Percentiles rank a stretch among this genome's conserved stretches.
phyloP scores from a whole-genome alignment of 2,329 filamentous ascomycete species.

The Sporothrix brunneoviolacea region DNA sequence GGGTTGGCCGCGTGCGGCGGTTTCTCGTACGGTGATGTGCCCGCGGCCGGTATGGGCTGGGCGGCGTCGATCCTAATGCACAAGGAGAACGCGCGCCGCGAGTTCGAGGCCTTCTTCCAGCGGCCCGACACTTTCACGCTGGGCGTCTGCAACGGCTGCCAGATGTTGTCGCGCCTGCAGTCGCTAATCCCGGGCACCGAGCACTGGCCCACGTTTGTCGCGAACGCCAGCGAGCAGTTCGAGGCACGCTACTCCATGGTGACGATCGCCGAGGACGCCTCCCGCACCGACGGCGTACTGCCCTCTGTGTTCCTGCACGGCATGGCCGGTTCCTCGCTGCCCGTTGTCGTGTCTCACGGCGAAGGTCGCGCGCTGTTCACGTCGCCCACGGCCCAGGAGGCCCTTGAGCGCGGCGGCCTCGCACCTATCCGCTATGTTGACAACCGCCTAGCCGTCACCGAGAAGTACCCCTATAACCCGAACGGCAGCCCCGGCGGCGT shows the following conservation, averaged over 20 bases:
- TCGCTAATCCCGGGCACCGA: constrained; percentile 78
- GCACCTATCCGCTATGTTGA: constrained; percentile 80
- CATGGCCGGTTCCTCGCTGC: constrained; percentile 75
- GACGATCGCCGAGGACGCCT: constrained; percentile 57
- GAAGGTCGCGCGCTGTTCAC: constrained; percentile 76
- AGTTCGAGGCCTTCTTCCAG: constrained; percentile 81
- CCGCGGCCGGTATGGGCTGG: constrained; percentile 96
- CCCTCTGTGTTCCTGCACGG: constrained; percentile 84
- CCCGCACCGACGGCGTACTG: constrained; percentile 21
- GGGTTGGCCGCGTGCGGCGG: constrained; percentile 93
- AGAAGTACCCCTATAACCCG: constrained; percentile 79
- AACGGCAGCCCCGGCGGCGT: constrained; percentile 80
- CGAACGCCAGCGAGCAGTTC: constrained; percentile 82
- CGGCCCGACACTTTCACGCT: constrained; percentile 85
- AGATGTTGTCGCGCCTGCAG: constrained; percentile 82
- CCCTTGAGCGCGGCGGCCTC: constrained; percentile 58
- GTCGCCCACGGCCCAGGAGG: constrained; percentile 43
- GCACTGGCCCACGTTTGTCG: constrained; percentile 79
- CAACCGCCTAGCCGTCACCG: constrained; percentile 68
- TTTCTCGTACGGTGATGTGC: constrained; percentile 74
- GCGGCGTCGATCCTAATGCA: constrained; percentile 88
- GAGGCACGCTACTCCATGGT: constrained; percentile 83
- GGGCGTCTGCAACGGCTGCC: constrained; percentile 95
- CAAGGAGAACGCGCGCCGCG: constrained; percentile 57
- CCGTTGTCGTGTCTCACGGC: constrained; percentile 84